A percentile compares a stretch with the other conserved stretches of the same genome.
These are phyloP conservation scores for Hypoxylon sp. DNA, from an alignment of 2,329 filamentous ascomycete genomes.

Conservation along the genomic window DNA sequence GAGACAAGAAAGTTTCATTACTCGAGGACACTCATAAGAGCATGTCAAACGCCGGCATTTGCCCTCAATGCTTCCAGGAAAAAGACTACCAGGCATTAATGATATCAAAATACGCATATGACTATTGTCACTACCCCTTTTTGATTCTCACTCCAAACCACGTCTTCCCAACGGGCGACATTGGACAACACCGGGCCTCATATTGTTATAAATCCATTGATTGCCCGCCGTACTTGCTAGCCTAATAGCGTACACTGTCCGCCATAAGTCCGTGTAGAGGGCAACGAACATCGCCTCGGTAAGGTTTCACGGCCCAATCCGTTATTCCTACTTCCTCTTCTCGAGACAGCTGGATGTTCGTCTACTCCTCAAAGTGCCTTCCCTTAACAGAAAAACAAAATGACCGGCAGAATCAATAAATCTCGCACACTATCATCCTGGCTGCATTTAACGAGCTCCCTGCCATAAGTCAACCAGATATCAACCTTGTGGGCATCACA, in stretches of 20 bases:
- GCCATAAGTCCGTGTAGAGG: constrained; percentile 29
- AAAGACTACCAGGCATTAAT: background rate
- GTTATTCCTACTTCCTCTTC: background rate
- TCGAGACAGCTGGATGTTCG: constrained; percentile 11
- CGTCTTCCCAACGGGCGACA: background rate
- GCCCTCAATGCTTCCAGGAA: background rate
- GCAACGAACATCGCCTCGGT: constrained; percentile 11
- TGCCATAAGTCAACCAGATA: constrained; percentile 4
- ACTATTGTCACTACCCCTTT: background rate
- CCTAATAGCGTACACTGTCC: constrained; percentile 28
- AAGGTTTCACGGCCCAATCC: constrained; percentile 10
- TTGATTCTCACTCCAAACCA: background rate
- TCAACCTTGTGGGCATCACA: constrained; percentile 17
- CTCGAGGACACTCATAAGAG: background rate
- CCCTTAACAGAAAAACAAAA: constrained; percentile 22
- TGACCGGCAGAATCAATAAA: constrained; percentile 20
- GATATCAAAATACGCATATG: background rate
- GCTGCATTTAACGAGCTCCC: background rate
- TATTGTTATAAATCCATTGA: constrained; percentile 22
- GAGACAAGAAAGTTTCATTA: constrained; percentile 1
- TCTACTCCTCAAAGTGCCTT: constrained; percentile 29
- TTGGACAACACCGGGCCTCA: background rate
- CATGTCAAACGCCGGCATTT: constrained; percentile 5
- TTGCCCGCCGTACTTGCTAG: constrained; percentile 29
- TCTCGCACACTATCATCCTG: constrained; percentile 6